Conservation (phyloP, 2,329 filamentous ascomycete genomes). For the Diatrype stigma region DNA sequence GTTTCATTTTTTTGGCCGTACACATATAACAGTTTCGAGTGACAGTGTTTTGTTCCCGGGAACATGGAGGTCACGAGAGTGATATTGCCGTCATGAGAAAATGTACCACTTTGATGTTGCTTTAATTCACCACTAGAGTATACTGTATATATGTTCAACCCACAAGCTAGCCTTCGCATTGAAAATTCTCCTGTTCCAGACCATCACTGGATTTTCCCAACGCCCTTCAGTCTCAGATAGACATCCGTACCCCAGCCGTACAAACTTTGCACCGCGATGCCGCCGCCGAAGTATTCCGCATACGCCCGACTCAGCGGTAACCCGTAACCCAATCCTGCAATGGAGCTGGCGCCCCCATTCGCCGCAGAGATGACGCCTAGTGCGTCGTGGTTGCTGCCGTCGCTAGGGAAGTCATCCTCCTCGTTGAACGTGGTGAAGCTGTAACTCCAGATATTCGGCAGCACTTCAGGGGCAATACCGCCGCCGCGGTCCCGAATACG, state of each 20-base stretch:
- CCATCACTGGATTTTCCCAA: conserved; percentile 47
- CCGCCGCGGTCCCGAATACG: conserved; percentile 94
- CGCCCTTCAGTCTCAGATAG: conserved; percentile 60
- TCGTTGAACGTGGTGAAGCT: conserved; percentile 93
- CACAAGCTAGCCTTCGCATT: too few species aligned
- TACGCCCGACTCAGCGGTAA: conserved; percentile 87
- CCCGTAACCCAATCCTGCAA: conserved; percentile 91
- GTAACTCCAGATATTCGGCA: conserved; percentile 92
- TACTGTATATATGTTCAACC: too few species aligned
- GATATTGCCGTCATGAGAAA: too few species aligned
- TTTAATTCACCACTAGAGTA: too few species aligned
- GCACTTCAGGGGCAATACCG: conserved; percentile 79
- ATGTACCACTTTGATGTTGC: too few species aligned
- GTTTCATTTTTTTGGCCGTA: too few species aligned
- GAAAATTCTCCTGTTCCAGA: background rate
- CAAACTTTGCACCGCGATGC: conserved; percentile 89
- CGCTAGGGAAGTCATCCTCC: conserved; percentile 43
- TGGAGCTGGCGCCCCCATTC: conserved; percentile 71
- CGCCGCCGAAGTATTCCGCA: conserved; percentile 96
- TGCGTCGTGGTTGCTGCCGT: conserved; percentile 55
- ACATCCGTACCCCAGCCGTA: conserved; percentile 86
- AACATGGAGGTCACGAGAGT: too few species aligned
- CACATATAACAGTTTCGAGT: too few species aligned
- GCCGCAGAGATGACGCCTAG: conserved; percentile 71
- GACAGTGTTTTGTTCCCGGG: too few species aligned